Base-by-base conservation (phyloP, 441 rosid genomes). In the Aleurites moluccanus region DNA sequence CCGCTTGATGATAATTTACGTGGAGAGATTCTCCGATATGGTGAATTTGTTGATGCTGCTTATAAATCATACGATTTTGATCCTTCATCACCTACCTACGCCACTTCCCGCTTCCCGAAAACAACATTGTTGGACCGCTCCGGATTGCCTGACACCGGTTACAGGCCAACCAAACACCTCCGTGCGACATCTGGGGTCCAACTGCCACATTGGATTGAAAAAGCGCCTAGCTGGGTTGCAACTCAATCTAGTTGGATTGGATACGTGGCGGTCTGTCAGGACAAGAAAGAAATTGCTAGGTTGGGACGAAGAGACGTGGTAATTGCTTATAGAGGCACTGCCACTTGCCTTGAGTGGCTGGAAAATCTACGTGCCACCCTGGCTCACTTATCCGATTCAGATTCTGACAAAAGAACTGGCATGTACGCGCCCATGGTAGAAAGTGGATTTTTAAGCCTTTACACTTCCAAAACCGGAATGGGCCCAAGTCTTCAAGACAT, bases 181-280 rank as follows among this genome's bases (percentile, higher is more conserved):
- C 87, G 84, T 21, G 91, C 92, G 61, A 91, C 96, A 16, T 87
- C 89, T 8, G 92, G 92, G 33, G 81, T 90, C 59, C 85, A 76
- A 56, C 68, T 92, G 65, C 97, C 97, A 50, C 73, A 85, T 10
- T 92, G 95, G 93, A 75, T 76, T 0, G 91, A 90, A 42, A 87
- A 78, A 66, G 91, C 85, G 20, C 90, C 91, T 0, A 72, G 82
- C 33, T 89, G 97, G 96, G 45, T 86, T 82, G 75, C 82, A 44
- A 84, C 84, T 1, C 87, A 74, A 72, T 90, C 96, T 65, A 89
- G 91, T 77, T 92, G 97, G 97, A 89, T 92, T 6, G 97, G 97
- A 2, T 92, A 87, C 88, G 94, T 89, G 73, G 97, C 94, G 18
- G 94, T 92, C 0, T 92, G 92, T 63, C 86, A 84, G 28, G 89